Conservation (phyloP, 1,284 basidiomycete genomes). For the Retiboletus flavoniger region DNA sequence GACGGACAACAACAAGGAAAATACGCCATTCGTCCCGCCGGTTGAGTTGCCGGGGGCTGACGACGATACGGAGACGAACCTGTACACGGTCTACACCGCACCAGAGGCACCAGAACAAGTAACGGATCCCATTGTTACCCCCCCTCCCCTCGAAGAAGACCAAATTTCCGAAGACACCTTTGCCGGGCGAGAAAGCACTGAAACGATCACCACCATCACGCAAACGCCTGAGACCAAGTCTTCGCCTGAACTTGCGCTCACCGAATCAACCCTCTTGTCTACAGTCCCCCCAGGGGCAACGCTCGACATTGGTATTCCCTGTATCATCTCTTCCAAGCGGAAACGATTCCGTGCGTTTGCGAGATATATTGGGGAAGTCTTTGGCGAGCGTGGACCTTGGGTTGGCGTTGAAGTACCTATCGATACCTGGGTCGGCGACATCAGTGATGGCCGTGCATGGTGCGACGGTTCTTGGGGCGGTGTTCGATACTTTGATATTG, state of each 20-base stretch:
- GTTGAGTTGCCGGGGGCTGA: slow-evolving; percentile 6
- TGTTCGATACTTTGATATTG: slow-evolving; percentile 77
- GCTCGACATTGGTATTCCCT: slow-evolving; percentile 86
- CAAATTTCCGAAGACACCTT: slow-evolving; percentile 15
- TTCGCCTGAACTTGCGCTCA: slow-evolving; percentile 19
- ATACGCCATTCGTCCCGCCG: slow-evolving; percentile 6
- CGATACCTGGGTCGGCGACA: slow-evolving; percentile 52
- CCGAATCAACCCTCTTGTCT: slow-evolving; percentile 34
- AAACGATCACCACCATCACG: slow-evolving; percentile 23
- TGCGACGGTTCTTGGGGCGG: slow-evolving; percentile 81
- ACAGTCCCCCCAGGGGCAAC: slow-evolving; percentile 59
- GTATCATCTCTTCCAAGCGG: slow-evolving; percentile 81
- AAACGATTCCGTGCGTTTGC: slow-evolving; percentile 85
- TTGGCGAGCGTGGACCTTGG: slow-evolving; percentile 81
- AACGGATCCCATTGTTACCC: slow-evolving; percentile 7
- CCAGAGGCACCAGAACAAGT: slow-evolving; percentile 11
- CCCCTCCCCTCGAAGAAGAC: slow-evolving; percentile 19
- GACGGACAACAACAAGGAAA: slow-evolving; percentile 22
- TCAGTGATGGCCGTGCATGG: slow-evolving; percentile 65
- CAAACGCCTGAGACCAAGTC: slow-evolving; percentile 24
- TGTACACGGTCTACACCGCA: slow-evolving; percentile 25
- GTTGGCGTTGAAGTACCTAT: slow-evolving; percentile 89
- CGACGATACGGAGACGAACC: slow-evolving; percentile 26
- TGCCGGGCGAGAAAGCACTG: slow-evolving; percentile 21
- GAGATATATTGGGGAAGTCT: slow-evolving; percentile 83